Percentiles rank a stretch among this genome's conserved stretches.
These are phyloP conservation scores for Umbelopsis vinacea DNA, from an alignment of 192 early-diverging fungal species.

Conservation along the genomic window DNA sequence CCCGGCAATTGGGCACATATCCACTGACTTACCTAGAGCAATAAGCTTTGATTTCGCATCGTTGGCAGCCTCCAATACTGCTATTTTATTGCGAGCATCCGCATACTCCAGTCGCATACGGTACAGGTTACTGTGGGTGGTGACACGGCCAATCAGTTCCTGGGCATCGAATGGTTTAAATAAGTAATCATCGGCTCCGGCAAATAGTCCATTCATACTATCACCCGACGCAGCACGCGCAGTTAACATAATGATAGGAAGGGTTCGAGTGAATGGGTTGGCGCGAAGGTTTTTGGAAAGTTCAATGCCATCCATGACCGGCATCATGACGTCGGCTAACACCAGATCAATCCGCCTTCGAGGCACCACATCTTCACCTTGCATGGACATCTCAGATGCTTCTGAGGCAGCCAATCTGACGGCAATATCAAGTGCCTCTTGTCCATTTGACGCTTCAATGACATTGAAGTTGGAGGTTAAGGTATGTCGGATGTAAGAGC, in stretches of 20 bases:
- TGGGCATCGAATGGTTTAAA: conserved; percentile 51
- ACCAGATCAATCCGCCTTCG: conserved; percentile 28
- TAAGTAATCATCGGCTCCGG: conserved; percentile 65
- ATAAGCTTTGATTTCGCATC: neutral
- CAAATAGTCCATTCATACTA: conserved; percentile 53
- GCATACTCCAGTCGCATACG: conserved; percentile 43
- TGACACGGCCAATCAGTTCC: conserved; percentile 60
- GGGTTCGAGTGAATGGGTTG: conserved; percentile 38
- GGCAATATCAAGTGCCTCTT: conserved; percentile 30
- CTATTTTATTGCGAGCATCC: conserved; percentile 25
- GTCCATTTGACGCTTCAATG: conserved; percentile 38
- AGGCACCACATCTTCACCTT: neutral
- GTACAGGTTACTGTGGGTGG: conserved; percentile 54
- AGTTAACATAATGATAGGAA: conserved; percentile 63
- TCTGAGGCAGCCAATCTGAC: conserved; percentile 1
- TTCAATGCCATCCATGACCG: conserved; percentile 63
- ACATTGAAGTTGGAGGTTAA: conserved; percentile 29
- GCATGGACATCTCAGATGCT: neutral
- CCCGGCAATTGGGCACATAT: neutral
- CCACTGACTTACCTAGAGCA: neutral
- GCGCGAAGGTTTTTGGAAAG: conserved; percentile 47
- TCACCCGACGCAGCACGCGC: conserved; percentile 58
- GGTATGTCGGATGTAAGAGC: conserved; percentile 18
- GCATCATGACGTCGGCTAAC: conserved; percentile 61
- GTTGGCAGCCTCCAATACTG: conserved; percentile 3